Evolutionary conservation across 129 eudicot species (phyloP), one percentile per base, ranked within the genome.

Genomic region (Flaveria robusta): DNA sequence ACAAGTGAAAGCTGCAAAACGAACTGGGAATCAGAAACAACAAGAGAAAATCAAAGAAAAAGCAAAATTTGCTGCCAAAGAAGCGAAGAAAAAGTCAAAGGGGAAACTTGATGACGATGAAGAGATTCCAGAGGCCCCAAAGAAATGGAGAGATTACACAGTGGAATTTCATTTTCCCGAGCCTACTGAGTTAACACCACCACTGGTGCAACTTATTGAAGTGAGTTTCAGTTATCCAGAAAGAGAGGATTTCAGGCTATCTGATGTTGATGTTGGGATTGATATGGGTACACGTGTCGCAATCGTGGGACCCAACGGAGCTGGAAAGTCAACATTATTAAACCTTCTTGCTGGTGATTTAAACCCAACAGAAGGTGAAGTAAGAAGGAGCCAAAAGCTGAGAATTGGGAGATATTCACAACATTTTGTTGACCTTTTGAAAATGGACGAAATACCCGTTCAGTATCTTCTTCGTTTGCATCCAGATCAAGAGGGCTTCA

Each of bases 381-480:
- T 63, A 63, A 63, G 45, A 15, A 63, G 68, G 45, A 63, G 68
- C 68, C 68, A 63, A 29, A 63, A 63, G 68, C 16, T 63, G 68
- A 29, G 68, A 29, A 63, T 27, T 2, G 68, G 68, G 11, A 63
- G 68, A 63, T 63, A 63, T 15, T 63, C 68, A 31, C 68, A 63
- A 7, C 68, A 63, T 63, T 63, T 63, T 31, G 43, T 63, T 63
- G 68, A 63, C 45, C 43, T 63, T 29, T 29, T 63, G 68, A 29
- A 37, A 37, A 63, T 63, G 68, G 43, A 34, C 29, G 43, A 63
- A 63, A 63, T 45, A 15, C 68, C 68, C 2, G 68, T 63, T 31
- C 43, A 63, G 68, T 63, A 63, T 63, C 68, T 63, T 63, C 43
- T 63, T 14, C 68, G 45, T 63, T 29, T 63, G 16, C 22, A 63